These are phyloP conservation scores for Boletus insuetus DNA, from an alignment of 768 basidiomycete genomes.

Conservation along the genomic window DNA sequence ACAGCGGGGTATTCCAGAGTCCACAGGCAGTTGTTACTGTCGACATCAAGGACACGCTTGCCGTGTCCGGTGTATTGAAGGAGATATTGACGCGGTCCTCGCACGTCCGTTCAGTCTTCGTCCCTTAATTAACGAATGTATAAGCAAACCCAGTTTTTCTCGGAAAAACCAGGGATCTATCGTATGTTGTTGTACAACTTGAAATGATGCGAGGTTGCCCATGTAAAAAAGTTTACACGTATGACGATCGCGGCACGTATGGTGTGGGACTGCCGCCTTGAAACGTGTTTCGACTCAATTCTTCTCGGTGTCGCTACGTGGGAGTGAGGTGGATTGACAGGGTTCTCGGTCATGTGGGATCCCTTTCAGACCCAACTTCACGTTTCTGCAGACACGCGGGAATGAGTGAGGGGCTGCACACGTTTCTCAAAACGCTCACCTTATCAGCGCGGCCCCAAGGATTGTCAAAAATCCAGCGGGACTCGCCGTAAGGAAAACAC, in stretches of 20 bases:
- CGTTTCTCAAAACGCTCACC: background rate
- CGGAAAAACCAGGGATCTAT: too few relatives aligned
- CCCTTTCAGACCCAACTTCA: background rate
- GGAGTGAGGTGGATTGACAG: background rate
- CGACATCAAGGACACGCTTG: conserved; percentile 16
- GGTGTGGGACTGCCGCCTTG: background rate
- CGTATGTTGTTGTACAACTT: background rate
- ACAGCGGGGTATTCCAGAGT: conserved; percentile 25
- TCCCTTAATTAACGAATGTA: conserved; percentile 13
- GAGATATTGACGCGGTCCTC: conserved; percentile 28
- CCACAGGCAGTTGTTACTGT: conserved; percentile 26
- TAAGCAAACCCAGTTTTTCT: background rate
- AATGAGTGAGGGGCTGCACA: background rate
- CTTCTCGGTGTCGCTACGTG: background rate
- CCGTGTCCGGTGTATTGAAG: conserved; percentile 21
- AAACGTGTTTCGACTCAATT: background rate
- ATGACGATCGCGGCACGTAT: too few relatives aligned
- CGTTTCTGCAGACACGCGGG: background rate
- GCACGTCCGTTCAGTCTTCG: conserved; percentile 28
- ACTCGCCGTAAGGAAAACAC: conserved; percentile 11
- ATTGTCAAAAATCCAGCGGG: conserved; percentile 11
- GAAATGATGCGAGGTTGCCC: background rate
- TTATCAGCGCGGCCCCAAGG: conserved; percentile 7
- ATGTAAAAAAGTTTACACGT: too few relatives aligned
- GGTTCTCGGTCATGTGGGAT: background rate